Evolutionary conservation across 257 asterid species (phyloP).

Genomic region (Solanum neorickii): DNA sequence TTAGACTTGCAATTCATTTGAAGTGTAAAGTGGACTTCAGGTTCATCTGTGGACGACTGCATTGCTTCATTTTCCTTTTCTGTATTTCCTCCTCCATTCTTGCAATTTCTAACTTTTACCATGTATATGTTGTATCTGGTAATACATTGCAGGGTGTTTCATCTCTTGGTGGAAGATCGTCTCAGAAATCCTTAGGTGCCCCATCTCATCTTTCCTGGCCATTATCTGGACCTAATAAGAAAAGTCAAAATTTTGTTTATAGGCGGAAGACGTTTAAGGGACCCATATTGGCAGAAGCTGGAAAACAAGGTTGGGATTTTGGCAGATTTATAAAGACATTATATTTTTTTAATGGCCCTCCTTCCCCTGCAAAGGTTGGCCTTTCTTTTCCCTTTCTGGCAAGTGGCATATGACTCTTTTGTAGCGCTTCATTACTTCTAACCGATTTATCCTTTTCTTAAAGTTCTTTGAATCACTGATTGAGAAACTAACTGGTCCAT

Average conservation of each 20-base stretch:
- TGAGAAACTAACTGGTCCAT: slow-evolving; percentile 78
- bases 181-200: slow-evolving; percentile 13
- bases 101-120: neutral
- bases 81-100: neutral
- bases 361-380: slow-evolving; percentile 86
- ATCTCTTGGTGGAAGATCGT: slow-evolving; percentile 14
- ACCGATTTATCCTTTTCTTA: slow-evolving; percentile 24
- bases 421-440: slow-evolving; percentile 11
- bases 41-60: neutral
- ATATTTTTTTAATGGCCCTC: slow-evolving; percentile 89
- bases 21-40: neutral
- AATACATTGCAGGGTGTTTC: slow-evolving; percentile 37
- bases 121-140: neutral
- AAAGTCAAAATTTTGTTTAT: slow-evolving; percentile 13
- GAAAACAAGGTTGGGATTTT: slow-evolving; percentile 77
- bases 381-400: neutral
- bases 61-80: neutral
- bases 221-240: slow-evolving; percentile 24
- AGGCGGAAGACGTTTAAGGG: slow-evolving; percentile 34
- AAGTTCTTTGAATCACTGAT: slow-evolving; percentile 83
- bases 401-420: neutral
- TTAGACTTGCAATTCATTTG: neutral
- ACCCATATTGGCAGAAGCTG: slow-evolving; percentile 39
- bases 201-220: slow-evolving; percentile 29
- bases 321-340: slow-evolving; percentile 80